These are phyloP conservation scores for Metarhizium guizhouense DNA, from an alignment of 2,329 filamentous ascomycete species.

Conservation along the genomic window DNA sequence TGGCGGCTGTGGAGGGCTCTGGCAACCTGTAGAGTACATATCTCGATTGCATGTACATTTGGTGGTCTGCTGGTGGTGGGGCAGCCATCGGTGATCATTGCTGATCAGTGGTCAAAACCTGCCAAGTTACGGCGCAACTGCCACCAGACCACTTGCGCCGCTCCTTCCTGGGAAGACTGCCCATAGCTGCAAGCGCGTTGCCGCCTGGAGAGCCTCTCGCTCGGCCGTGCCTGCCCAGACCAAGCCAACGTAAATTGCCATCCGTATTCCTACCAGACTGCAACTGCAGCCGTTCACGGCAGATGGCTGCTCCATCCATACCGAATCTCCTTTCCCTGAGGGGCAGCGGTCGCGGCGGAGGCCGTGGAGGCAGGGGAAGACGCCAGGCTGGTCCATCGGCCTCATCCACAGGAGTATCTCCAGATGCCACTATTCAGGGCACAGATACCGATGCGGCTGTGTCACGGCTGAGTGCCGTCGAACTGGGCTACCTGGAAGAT, in stretches of 20 bases:
- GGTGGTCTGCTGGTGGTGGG: too few species aligned
- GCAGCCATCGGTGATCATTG: too few species aligned
- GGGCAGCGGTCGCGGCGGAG: conserved; percentile 30
- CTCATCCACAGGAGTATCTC: conserved; percentile 27
- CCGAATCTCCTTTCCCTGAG: conserved; percentile 62
- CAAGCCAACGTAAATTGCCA: background rate
- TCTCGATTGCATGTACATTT: too few species aligned
- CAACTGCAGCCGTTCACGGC: background rate
- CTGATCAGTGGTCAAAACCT: too few species aligned
- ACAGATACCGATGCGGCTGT: conserved; percentile 89
- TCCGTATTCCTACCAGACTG: too few species aligned
- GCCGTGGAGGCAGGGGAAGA: conserved; percentile 26
- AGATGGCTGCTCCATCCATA: conserved; percentile 65
- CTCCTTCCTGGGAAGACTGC: too few species aligned
- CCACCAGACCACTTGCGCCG: too few species aligned
- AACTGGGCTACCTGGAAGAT: conserved; percentile 76
- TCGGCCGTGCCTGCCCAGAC: background rate
- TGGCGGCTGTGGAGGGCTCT: too few species aligned
- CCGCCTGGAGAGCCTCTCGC: too few species aligned
- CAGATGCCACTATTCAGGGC: conserved; percentile 72
- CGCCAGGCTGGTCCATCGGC: conserved; percentile 24
- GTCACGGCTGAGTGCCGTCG: conserved; percentile 81
- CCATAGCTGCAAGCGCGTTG: too few species aligned
- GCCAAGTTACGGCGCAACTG: too few species aligned
- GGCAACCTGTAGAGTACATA: too few species aligned